Percentiles rank a stretch among this genome's conserved stretches.
Evolutionary conservation across 202 grass and related monocot genomes (phyloP).

Genomic region (Eragrostis tef): DNA sequence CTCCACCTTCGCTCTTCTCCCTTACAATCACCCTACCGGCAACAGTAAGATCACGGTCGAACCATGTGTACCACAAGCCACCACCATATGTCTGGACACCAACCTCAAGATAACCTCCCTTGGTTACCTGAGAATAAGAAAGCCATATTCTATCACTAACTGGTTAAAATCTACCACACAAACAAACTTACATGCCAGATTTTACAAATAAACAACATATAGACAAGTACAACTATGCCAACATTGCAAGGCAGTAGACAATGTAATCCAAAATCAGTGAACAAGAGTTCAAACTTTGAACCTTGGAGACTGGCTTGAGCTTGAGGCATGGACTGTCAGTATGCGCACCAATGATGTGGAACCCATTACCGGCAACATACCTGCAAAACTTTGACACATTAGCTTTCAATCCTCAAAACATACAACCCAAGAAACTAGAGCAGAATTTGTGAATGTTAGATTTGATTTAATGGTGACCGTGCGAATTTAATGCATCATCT

Average conservation of each 20-base stretch:
- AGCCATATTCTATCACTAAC: conserved; percentile 4
- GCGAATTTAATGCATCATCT: background rate
- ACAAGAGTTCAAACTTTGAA: conserved; percentile 30
- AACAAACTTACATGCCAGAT: background rate
- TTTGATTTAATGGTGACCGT: background rate
- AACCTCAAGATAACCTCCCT: conserved; percentile 88
- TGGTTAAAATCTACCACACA: background rate
- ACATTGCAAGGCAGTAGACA: background rate
- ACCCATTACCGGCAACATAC: conserved; percentile 84
- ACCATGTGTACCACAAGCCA: conserved; percentile 97
- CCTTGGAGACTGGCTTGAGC: conserved; percentile 88
- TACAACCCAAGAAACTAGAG: background rate
- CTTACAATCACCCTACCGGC: conserved; percentile 78
- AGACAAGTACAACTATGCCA: background rate
- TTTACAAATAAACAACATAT: background rate
- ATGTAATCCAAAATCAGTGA: conserved; percentile 17
- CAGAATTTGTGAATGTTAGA: background rate
- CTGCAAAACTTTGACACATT: conserved; percentile 49
- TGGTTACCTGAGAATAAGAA: conserved; percentile 62
- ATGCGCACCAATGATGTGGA: conserved; percentile 83
- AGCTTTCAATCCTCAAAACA: conserved; percentile 39
- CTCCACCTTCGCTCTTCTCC: conserved; percentile 55
- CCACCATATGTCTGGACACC: conserved; percentile 93
- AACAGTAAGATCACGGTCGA: conserved; percentile 88
- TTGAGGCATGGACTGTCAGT: conserved; percentile 94